Evolutionary conservation across 106 monocot genomes (phyloP), one percentile per base, ranked within the genome.

Genomic region (Dendrobium chrysotoxum): DNA sequence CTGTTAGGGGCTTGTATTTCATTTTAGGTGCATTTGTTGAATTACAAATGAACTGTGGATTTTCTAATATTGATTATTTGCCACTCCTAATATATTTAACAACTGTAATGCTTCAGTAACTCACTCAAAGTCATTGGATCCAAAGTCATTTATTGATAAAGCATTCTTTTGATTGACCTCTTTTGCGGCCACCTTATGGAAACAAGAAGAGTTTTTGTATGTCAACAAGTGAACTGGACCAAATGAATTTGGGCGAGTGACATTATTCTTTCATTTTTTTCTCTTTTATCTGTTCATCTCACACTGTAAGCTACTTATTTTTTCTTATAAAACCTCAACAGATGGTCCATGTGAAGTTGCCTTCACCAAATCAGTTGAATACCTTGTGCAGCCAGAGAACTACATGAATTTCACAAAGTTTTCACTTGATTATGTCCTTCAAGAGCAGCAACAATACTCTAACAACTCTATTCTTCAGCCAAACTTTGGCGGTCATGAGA

Each of bases 401-500:
- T 95, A 90, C 85, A 81, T 87, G 82, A 90, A 95, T 65, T 90
- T 84, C 40, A 87, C 89, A 71, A 73, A 82, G 38, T 92, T 95
- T 83, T 90, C 87, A 74, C 77, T 92, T 61, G 80, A 85, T 47
- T 95, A 92, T 76, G 80, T 92, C 31, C 15, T 40, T 80, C 28
- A 81, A 72, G 91, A 89, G 76, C 90, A 86, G 28, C 80, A 79
- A 40, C 54, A 45, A 23, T 40, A 74, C 74, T 10, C 45, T 46
- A 78, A 44, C 13, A 53, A 75, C 81, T 72, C 53, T 76, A 10
- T 42, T n/a, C 85, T 78, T 80, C 80, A 81, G 61, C 87, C 91
- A 28, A 77, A 65, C 80, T 96, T 96, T 88, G 91, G 87, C 50
- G 93, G 96, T 7, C 88, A 87, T 78, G 93, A 96, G 83, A 87